Evolutionary conservation across 768 basidiomycete genomes (phyloP).

Genomic region (Boletus sp.): DNA sequence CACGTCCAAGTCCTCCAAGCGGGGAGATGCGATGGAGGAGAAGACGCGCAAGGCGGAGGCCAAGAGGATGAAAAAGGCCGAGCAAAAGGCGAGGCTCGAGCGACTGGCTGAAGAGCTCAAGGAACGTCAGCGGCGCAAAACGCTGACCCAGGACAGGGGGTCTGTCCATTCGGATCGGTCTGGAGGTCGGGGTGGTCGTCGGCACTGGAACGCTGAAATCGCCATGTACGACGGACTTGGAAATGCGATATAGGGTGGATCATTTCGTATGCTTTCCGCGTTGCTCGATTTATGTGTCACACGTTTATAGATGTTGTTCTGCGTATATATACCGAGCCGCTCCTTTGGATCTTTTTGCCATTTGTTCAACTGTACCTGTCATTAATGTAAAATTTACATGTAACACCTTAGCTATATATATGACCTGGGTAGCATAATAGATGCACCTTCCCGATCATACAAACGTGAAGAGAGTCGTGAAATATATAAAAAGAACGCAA

Average conservation of each 20-base stretch:
- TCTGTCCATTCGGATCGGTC: constrained; percentile 32
- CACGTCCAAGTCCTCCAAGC: constrained; percentile 14
- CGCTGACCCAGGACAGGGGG: constrained; percentile 27
- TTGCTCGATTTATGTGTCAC: constrained; percentile 16
- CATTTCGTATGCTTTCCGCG: constrained; percentile 6
- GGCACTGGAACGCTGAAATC: constrained; percentile 21
- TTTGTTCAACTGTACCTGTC: constrained; percentile 16
- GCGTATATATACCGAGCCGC: constrained; percentile 10
- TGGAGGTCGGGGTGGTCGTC: constrained; percentile 14
- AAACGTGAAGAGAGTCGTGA: neutral
- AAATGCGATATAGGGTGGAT: constrained; percentile 17
- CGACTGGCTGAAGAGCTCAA: constrained; percentile 47
- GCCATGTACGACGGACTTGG: constrained; percentile 36
- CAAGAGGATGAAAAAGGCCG: constrained; percentile 42
- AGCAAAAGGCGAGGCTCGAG: constrained; percentile 39
- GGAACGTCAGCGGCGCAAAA: constrained; percentile 34
- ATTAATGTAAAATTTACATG: constrained; percentile 32
- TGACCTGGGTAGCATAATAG: constrained; percentile 6
- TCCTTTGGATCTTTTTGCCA: constrained; percentile 16
- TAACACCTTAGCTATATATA: constrained; percentile 20
- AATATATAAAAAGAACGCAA: neutral
- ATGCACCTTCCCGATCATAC: constrained; percentile 5
- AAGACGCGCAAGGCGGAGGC: constrained; percentile 45
- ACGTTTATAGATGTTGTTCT: constrained; percentile 16
- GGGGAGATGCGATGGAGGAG: constrained; percentile 36